Conservation (phyloP, 73 alveolate species). For the Durusdinium trenchii region DNA sequence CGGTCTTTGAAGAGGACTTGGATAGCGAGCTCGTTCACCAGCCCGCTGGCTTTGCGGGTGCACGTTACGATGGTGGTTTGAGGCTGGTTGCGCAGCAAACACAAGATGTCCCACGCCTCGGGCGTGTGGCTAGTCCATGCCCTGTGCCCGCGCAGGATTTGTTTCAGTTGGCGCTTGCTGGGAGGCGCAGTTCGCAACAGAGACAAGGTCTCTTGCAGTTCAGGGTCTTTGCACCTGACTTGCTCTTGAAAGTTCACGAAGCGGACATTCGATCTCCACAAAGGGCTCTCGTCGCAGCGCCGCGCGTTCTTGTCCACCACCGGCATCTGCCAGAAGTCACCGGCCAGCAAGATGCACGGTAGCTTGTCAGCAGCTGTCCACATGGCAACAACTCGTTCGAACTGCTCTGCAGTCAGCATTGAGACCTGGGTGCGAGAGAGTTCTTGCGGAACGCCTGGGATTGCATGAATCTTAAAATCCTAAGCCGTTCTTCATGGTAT, state of each 20-base stretch:
- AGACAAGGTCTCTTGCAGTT: neutral
- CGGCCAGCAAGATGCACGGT: neutral
- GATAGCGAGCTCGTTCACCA: constrained; percentile 16
- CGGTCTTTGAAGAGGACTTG: constrained; percentile 21
- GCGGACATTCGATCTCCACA: neutral
- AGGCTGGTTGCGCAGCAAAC: neutral
- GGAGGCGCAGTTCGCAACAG: constrained; percentile 27
- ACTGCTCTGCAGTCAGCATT: constrained; percentile 30
- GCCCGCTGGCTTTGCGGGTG: neutral
- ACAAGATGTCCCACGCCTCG: neutral
- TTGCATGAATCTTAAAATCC: too few species aligned
- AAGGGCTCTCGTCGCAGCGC: constrained; percentile 14
- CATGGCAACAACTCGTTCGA: constrained; percentile 2
- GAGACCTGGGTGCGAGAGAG: neutral
- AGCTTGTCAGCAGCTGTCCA: constrained; percentile 45
- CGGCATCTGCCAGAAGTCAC: constrained; percentile 49
- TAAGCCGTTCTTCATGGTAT: too few species aligned
- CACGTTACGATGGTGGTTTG: constrained; percentile 37
- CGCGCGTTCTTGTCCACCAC: neutral
- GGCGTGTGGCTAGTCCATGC: constrained; percentile 21
- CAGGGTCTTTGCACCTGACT: neutral
- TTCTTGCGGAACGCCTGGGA: too few species aligned
- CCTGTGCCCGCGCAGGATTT: neutral
- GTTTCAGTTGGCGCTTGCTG: constrained; percentile 10
- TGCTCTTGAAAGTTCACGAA: neutral